Conservation (phyloP, 345 rosid species). For the Euphorbia pulcherrima region DNA sequence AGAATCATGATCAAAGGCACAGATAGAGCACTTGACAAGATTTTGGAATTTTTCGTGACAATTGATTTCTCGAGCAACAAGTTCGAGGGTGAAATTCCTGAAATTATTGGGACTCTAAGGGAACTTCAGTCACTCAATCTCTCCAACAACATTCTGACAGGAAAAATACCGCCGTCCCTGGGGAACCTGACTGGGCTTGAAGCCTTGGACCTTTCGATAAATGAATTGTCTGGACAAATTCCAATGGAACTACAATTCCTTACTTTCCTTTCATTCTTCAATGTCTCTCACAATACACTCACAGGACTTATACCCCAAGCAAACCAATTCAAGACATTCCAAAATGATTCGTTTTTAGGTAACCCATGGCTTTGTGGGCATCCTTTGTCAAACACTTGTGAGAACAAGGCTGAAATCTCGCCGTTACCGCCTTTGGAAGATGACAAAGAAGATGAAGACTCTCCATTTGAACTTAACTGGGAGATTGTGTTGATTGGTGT, state of each 20-base stretch:
- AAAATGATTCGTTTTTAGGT: not conserved
- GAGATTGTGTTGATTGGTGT: not conserved
- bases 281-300: slow-evolving; percentile 8
- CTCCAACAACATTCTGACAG: slow-evolving; percentile 14
- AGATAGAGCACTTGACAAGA: not conserved
- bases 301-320: not conserved
- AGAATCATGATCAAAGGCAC: slow-evolving; percentile 14
- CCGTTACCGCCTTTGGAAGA: not conserved
- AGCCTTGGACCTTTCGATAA: slow-evolving; percentile 15
- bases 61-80: slow-evolving; percentile 16
- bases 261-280: slow-evolving; percentile 9
- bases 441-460: not conserved
- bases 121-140: slow-evolving; percentile 8
- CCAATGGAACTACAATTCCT: slow-evolving; percentile 4
- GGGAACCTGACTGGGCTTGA: slow-evolving; percentile 12
- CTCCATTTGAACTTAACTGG: slow-evolving; percentile 3
- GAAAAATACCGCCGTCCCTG: slow-evolving; percentile 1
- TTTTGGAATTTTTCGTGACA: not conserved
- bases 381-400: slow-evolving; percentile 1
- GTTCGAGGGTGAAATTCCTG: slow-evolving; percentile 18
- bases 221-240: slow-evolving; percentile 2
- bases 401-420: not conserved
- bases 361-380: not conserved
- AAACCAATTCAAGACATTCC: not conserved
- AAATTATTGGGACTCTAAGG: slow-evolving; percentile 5